phyloP scores from a whole-genome alignment of 805 yeast species.

The Sugiyamaella boreocaroliniensis region DNA sequence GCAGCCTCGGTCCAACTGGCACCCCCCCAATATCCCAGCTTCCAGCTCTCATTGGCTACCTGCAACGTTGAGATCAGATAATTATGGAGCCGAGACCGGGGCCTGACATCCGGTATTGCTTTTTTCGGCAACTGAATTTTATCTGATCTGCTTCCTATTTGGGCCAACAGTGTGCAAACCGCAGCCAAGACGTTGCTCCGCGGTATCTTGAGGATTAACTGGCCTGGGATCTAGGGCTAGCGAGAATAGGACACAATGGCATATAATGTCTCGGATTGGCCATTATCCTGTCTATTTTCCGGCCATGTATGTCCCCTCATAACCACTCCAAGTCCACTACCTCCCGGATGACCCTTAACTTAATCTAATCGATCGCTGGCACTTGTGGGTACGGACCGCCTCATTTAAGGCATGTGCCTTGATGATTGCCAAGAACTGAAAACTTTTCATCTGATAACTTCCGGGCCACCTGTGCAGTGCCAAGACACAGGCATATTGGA shows the following conservation, averaged over 20 bases:
- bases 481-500: background rate
- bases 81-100: background rate
- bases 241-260: too few species aligned
- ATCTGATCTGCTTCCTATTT: background rate
- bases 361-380: background rate
- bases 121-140: too few species aligned
- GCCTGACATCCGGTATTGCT: background rate
- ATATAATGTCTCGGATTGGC: too few species aligned
- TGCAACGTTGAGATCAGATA: background rate
- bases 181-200: too few species aligned
- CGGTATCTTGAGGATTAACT: too few species aligned
- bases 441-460: background rate
- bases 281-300: too few species aligned
- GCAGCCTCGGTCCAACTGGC: background rate
- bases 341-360: background rate
- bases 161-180: background rate
- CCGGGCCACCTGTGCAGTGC: background rate
- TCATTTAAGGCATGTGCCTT: background rate
- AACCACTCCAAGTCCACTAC: too few species aligned
- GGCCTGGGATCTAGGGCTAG: too few species aligned
- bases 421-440: background rate
- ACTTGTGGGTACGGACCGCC: background rate
- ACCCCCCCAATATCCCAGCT: background rate
- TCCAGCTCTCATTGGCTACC: too few species aligned
- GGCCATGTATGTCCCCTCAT: too few species aligned